Percentiles rank a stretch among this genome's conserved stretches.
Evolutionary conservation across 192 early-diverging fungal genomes (phyloP).

Genomic region (Rhizoclosmatium sp.): DNA sequence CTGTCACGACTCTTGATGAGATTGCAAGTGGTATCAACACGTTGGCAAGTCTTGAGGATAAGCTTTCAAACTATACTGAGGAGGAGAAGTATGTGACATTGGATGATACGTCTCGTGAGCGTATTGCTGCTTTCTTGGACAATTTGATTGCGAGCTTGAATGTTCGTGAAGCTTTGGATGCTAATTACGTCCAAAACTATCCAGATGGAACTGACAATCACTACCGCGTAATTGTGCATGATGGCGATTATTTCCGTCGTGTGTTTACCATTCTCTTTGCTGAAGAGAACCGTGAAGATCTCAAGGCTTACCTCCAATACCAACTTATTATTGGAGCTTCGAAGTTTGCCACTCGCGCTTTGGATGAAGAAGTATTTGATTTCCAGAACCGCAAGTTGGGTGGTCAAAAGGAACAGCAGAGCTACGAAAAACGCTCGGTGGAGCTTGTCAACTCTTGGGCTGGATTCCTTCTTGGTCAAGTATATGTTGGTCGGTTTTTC

Average conservation of each 20-base stretch:
- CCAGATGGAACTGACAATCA: not conserved
- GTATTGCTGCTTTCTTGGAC: conserved; percentile 14
- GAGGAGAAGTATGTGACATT: not conserved
- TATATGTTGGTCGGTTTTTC: conserved; percentile 23
- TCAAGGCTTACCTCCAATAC: conserved; percentile 31
- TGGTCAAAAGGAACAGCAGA: conserved; percentile 31
- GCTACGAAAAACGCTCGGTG: conserved; percentile 14
- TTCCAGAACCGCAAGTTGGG: conserved; percentile 21
- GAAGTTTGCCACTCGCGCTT: not conserved
- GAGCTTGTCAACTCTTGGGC: conserved; percentile 14
- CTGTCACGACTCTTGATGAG: conserved; percentile 2
- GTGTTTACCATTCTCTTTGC: conserved; percentile 19
- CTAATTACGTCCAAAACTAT: conserved; percentile 18
- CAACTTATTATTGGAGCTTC: not conserved
- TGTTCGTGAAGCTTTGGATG: not conserved
- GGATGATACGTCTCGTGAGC: not conserved
- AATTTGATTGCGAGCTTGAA: not conserved
- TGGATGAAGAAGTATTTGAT: conserved; percentile 27
- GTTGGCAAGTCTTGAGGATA: conserved; percentile 12
- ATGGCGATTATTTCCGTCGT: conserved; percentile 35
- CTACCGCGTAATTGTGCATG: conserved; percentile 7
- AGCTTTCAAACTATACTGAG: conserved; percentile 16
- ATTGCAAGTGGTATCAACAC: conserved; percentile 19
- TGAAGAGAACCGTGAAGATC: conserved; percentile 8
- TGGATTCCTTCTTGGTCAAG: conserved; percentile 25